Base-by-base conservation (phyloP, 345 rosid species). In the Acer saccharum region DNA sequence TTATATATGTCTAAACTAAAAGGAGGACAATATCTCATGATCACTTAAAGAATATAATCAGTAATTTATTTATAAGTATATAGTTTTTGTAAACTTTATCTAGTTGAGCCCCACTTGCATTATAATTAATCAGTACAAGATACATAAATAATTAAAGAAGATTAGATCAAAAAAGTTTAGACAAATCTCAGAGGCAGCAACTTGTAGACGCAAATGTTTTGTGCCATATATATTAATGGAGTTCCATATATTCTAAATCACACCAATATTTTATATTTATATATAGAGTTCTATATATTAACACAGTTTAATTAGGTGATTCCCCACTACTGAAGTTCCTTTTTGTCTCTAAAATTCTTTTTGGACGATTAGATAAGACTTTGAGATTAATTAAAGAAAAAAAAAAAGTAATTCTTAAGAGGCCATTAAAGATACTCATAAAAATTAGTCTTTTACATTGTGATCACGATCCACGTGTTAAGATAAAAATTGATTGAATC, bases 131-230 rank as follows among this genome's bases (percentile, higher is more conserved):
- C 50, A 46, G 10, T 46, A 48, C 41, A 69, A 43, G 62, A 71
- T n/a, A 18, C 65, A 32, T 48, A 57, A 75, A 76, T 48, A 57
- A 75, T 41, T 3, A 68, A 70, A 65, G n/a, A 78, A 74, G 81
- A 74, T 78, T 79, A 80, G 80, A 86, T 84, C 60, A 50, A 77
- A 79, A 81, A 82, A 79, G 79, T 82, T 29, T 61, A 41, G 77
- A 60, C 87, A 72, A 65, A 85, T 83, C 86, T 77, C 29, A 64
- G 80, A 78, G 81, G 84, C 70, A 84, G 85, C 85, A 84, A 78
- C 86, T 83, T 80, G 83, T 63, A 81, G 71, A 83, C 83, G 87
- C 81, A 78, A 78, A 73, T 74, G 74, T 65, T 77, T 70, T 69
- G 14, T 63, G 72, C 1, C 54, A 8, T 43, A 43, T 46, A 70